Evolutionary conservation across 495 filamentous ascomycete species (phyloP).

Genomic region (Trichoderma virens): DNA sequence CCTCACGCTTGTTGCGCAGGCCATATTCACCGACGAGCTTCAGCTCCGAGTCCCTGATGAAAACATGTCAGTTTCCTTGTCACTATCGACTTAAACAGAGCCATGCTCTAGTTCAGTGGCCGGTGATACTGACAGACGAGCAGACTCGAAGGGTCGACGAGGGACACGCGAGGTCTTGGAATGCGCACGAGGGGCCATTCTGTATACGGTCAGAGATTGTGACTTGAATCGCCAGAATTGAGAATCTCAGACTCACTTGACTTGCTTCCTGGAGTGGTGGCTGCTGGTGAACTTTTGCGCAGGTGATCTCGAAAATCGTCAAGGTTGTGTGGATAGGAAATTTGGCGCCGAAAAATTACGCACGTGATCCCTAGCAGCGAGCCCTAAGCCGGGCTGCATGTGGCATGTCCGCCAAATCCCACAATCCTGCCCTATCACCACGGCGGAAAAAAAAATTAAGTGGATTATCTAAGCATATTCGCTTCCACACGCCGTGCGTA

Average conservation of each 20-base stretch:
- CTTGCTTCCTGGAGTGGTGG: constrained; percentile 9
- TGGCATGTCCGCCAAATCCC: constrained; percentile 1
- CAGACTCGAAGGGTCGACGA: constrained; percentile 84
- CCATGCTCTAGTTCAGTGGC: constrained; percentile 98
- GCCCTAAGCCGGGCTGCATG: constrained; percentile 13
- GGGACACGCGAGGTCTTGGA: constrained; percentile 99
- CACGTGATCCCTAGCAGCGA: constrained; percentile 2
- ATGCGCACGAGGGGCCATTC: constrained; percentile 50
- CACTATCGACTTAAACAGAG: constrained; percentile 91
- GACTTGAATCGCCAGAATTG: not conserved
- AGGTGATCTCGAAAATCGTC: constrained; percentile 25
- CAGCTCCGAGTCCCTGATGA: constrained; percentile 88
- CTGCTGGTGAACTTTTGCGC: constrained; percentile 10
- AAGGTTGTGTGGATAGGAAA: constrained; percentile 24
- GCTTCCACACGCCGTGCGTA: constrained; percentile 13
- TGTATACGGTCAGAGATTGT: not conserved
- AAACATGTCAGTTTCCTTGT: constrained; percentile 38
- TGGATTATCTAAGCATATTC: constrained; percentile 27
- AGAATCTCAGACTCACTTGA: constrained; percentile 7
- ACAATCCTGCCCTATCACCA: constrained; percentile 16
- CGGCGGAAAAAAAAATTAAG: constrained; percentile 23
- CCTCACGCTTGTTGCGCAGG: constrained; percentile 99
- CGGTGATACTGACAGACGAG: constrained; percentile 92
- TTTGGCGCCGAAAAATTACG: constrained; percentile 23
- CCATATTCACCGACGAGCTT: constrained; percentile 99